phyloP scores from a whole-genome alignment of 352 stramenopile species.

The Phytopythium cucurbitacearum region DNA sequence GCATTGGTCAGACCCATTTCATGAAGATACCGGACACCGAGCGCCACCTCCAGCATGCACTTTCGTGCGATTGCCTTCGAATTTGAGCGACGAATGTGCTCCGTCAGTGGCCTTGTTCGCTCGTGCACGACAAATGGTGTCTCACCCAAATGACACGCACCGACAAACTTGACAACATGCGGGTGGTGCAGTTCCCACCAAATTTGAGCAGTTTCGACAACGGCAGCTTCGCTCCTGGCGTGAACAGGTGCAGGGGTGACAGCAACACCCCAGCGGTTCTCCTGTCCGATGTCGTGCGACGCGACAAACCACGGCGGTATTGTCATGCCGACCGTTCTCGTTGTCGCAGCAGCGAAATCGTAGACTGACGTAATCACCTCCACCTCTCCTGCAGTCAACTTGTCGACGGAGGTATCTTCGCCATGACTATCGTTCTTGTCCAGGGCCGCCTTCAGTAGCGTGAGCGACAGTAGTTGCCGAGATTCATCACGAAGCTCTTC shows the following conservation, averaged over 20 bases:
- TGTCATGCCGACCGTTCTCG: neutral
- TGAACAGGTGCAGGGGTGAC: neutral
- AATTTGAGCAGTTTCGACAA: slow-evolving; percentile 2
- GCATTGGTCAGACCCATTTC: slow-evolving; percentile 6
- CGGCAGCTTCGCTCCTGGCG: neutral
- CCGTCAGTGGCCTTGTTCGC: slow-evolving; percentile 8
- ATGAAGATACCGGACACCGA: slow-evolving; percentile 23
- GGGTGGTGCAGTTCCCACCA: slow-evolving; percentile 25
- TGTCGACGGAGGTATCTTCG: neutral
- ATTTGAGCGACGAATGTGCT: slow-evolving; percentile 3
- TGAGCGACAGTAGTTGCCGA: neutral
- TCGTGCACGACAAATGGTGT: slow-evolving; percentile 20
- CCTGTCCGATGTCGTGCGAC: neutral
- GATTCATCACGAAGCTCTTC: neutral
- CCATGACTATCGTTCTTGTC: neutral
- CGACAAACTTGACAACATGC: slow-evolving; percentile 22
- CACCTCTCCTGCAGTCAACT: neutral
- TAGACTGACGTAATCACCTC: neutral
- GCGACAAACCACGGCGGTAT: neutral
- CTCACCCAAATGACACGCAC: slow-evolving; percentile 20
- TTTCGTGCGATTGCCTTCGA: slow-evolving; percentile 6
- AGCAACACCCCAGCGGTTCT: neutral
- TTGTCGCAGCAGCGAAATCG: neutral
- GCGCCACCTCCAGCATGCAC: slow-evolving; percentile 17
- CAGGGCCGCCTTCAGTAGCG: neutral